Evolutionary conservation across 2,329 filamentous ascomycete genomes (phyloP), one percentile per base, ranked within the genome.

Genomic region (Lachnellula cervina): DNA sequence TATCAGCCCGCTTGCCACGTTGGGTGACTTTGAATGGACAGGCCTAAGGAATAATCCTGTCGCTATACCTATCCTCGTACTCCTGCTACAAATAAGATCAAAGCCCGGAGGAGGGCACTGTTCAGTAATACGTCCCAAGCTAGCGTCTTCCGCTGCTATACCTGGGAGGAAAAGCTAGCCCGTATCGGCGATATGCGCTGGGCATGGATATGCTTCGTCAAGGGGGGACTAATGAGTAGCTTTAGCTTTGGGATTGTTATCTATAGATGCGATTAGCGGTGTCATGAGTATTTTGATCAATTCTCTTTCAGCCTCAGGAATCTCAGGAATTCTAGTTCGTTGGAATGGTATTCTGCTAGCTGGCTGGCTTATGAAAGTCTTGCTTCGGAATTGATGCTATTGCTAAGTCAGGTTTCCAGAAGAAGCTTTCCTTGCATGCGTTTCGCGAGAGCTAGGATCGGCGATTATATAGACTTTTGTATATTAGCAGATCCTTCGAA

Each of bases 1-100:
- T 28, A 4, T 7, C 25, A 28, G 25, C 1, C 55, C 55, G 32
- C 52, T 60, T 28, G 55, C 32, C 3, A 56, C 50, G 25, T 53
- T 58, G 0, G 55, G 55, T 1, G 46, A 55, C 13, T 21, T 55
- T 28, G 53, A 53, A 40, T 9, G 37, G 37, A 40, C 14, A 6
- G 8, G 37, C 21, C 4, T 2, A 2, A 21, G 4, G 4, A n/a
- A 11, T 17, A 11, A n/a, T 40, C 2, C 7, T 14, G 37, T 40
- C 11, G 14, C 17, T 4, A 17, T 16, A 17, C 5, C 17, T 4
- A 9, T 16, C 9, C 5, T 40, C 16, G 14, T 32, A 32, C 28
- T 32, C 28, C 28, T 17, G 37, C 7, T n/a, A n/a, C n/a, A n/a
- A n/a, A n/a, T 6, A 17, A n/a, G 37, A 6, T 9, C 37, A 1